phyloP scores from a whole-genome alignment of 306 rosid genomes.

The Parietaria judaica region DNA sequence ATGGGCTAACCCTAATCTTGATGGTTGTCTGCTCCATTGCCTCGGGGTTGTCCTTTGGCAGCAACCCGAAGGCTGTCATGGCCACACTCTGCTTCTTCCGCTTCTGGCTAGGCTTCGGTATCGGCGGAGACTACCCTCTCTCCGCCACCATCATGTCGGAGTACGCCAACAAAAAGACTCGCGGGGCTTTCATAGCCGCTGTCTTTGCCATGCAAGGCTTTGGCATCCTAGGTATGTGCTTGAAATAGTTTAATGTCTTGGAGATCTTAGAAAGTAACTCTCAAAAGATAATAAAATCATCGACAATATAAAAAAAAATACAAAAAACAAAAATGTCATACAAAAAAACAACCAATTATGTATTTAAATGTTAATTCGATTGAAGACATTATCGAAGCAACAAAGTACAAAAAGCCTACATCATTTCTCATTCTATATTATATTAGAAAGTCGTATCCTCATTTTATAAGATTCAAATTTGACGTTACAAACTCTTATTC shows the following conservation, averaged over 20 bases:
- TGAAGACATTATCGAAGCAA: too few relatives aligned
- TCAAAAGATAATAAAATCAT: too few relatives aligned
- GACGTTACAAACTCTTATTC: not conserved
- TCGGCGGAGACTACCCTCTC: conserved; percentile 91
- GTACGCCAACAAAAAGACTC: conserved; percentile 61
- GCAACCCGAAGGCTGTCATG: not conserved
- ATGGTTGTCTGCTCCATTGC: conserved; percentile 68
- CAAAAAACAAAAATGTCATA: not conserved
- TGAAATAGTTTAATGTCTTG: conserved; percentile 83
- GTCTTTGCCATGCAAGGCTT: too few relatives aligned
- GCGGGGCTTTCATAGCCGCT: too few relatives aligned
- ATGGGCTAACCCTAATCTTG: conserved; percentile 63
- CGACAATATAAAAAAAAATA: not conserved
- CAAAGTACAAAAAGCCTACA: too few relatives aligned
- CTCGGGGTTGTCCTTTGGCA: conserved; percentile 59
- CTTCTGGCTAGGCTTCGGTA: conserved; percentile 94
- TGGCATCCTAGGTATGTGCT: conserved; percentile 66
- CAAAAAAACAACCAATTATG: not conserved
- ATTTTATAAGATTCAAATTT: too few relatives aligned
- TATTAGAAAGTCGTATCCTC: too few relatives aligned
- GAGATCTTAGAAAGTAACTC: conserved; percentile 65
- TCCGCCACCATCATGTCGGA: conserved; percentile 95
- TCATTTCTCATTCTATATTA: too few relatives aligned
- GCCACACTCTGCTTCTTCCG: conserved; percentile 71
- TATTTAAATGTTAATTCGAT: not conserved